phyloP scores from a whole-genome alignment of 345 rosid genomes.

The Lumnitzera racemosa region DNA sequence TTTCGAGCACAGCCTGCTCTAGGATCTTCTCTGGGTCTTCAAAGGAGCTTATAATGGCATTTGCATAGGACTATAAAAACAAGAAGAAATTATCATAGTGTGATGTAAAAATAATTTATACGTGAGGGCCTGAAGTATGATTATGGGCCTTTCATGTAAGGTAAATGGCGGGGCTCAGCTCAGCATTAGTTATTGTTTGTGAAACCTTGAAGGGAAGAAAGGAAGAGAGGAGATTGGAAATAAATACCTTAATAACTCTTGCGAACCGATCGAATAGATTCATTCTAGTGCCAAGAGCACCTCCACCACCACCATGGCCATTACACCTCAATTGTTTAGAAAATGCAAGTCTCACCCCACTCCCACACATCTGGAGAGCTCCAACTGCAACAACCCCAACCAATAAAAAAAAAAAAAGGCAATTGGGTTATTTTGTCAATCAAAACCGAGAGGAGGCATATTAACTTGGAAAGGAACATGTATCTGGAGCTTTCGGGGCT shows the following conservation, averaged over 20 bases:
- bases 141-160: not conserved
- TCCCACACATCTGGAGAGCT: slow-evolving; percentile 19
- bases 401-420: not conserved
- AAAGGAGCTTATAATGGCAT: slow-evolving; percentile 51
- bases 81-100: not conserved
- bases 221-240: no score
- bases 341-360: slow-evolving; percentile 25
- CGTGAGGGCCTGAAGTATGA: not conserved
- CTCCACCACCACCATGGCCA: slow-evolving; percentile 43
- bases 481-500: no score
- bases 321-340: slow-evolving; percentile 31
- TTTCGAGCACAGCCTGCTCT: slow-evolving; percentile 68
- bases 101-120: no score
- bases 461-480: no score
- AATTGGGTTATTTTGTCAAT: no score
- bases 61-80: slow-evolving; percentile 56
- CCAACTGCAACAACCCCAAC: not conserved
- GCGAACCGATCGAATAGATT: slow-evolving; percentile 69
- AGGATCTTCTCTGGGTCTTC: slow-evolving; percentile 80
- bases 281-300: slow-evolving; percentile 40
- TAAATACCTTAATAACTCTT: slow-evolving; percentile 57
- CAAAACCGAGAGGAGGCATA: no score
- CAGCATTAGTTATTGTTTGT: no score
- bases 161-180: no score
- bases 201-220: no score